phyloP scores from a whole-genome alignment of 2,329 filamentous ascomycete genomes.

The Fusarium drepaniforme region DNA sequence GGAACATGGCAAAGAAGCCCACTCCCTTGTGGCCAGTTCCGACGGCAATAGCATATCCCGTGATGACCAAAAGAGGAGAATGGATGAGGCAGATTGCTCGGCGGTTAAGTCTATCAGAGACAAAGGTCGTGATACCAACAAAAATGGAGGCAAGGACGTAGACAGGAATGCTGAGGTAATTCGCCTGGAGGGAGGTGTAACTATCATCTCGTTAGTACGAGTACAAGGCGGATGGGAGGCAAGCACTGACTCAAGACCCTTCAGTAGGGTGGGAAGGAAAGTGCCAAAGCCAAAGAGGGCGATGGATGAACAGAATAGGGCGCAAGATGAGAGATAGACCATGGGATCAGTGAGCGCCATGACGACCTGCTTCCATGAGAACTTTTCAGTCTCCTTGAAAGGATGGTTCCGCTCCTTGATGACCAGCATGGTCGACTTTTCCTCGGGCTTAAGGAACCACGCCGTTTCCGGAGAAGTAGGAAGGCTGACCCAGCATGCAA shows the following conservation, averaged over 20 bases:
- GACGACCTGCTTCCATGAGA: slow-evolving; percentile 40
- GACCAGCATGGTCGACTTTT: slow-evolving; percentile 48
- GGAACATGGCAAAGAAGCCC: slow-evolving; percentile 43
- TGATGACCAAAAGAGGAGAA: slow-evolving; percentile 38
- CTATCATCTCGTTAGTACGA: background rate
- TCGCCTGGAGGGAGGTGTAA: slow-evolving; percentile 46
- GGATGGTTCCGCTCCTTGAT: slow-evolving; percentile 43
- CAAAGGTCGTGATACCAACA: slow-evolving; percentile 14
- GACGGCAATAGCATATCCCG: slow-evolving; percentile 46
- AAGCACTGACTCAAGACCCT: slow-evolving; percentile 46
- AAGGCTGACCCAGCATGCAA: slow-evolving; percentile 54
- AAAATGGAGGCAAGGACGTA: slow-evolving; percentile 45
- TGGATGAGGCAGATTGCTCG: slow-evolving; percentile 35
- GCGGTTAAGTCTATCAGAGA: slow-evolving; percentile 42
- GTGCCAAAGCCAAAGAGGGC: slow-evolving; percentile 51
- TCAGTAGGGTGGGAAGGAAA: slow-evolving; percentile 52
- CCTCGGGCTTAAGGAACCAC: slow-evolving; percentile 57
- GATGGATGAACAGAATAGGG: slow-evolving; percentile 47
- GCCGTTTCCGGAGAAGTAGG: slow-evolving; percentile 59
- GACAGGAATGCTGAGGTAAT: slow-evolving; percentile 52
- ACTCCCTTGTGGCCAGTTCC: slow-evolving; percentile 41
- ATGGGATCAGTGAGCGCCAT: slow-evolving; percentile 39
- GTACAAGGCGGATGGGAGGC: accelerated
- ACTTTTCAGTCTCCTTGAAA: slow-evolving; percentile 35
- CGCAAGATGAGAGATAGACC: slow-evolving; percentile 49